These are phyloP conservation scores for Acacia confusa DNA, from an alignment of 306 rosid species.

Conservation along the genomic window DNA sequence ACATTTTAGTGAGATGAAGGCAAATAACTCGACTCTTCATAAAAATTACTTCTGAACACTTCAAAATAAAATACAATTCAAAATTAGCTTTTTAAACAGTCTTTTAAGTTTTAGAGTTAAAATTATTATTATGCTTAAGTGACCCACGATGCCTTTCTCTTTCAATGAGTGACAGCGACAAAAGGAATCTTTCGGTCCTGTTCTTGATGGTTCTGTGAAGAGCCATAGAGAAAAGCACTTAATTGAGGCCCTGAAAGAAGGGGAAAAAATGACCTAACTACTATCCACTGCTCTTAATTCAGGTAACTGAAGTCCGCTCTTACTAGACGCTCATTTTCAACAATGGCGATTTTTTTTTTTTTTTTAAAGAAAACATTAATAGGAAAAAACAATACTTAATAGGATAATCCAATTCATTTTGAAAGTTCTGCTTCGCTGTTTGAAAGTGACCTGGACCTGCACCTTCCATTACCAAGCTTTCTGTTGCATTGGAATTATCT, in stretches of 20 bases:
- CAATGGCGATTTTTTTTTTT: not conserved
- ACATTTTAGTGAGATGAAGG: not conserved
- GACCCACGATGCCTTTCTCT: not conserved
- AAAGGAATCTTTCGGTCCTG: not conserved
- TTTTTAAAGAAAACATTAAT: not conserved
- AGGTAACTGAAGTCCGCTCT: not conserved
- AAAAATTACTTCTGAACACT: too few relatives aligned
- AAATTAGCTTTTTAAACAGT: too few relatives aligned
- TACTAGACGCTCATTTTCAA: not conserved
- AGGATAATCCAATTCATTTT: not conserved
- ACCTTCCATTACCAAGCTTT: slow-evolving; percentile 35
- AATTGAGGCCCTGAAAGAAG: not conserved
- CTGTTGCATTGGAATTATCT: not conserved
- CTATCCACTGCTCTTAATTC: not conserved
- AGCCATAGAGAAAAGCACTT: not conserved
- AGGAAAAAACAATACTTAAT: not conserved
- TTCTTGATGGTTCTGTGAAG: not conserved
- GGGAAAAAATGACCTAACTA: not conserved
- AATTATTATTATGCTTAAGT: not conserved
- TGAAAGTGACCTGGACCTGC: slow-evolving; percentile 53
- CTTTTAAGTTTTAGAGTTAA: not conserved
- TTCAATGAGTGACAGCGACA: not conserved
- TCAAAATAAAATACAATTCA: too few relatives aligned
- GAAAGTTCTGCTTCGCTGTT: slow-evolving; percentile 18
- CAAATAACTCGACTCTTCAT: too few relatives aligned